phyloP scores from a whole-genome alignment of 257 asterid genomes.

The Verbascum thapsus region DNA sequence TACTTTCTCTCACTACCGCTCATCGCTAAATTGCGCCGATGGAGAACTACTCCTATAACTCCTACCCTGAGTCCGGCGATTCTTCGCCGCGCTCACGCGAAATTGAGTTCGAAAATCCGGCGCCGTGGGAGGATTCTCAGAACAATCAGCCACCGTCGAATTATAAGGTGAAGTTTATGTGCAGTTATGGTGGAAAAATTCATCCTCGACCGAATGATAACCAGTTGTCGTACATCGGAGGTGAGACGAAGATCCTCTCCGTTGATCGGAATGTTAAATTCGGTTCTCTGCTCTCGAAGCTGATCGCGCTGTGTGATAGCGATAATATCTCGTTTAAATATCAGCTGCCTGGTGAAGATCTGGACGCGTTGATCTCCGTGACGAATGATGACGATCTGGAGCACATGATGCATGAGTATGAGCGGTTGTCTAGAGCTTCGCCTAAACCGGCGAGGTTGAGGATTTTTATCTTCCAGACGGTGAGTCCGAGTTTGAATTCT shows the following conservation, averaged over 20 bases:
- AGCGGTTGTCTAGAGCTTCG: slow-evolving; percentile 65
- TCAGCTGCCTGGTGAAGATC: slow-evolving; percentile 95
- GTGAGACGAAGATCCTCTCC: slow-evolving; percentile 87
- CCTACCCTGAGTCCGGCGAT: slow-evolving; percentile 88
- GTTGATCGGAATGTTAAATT: slow-evolving; percentile 76
- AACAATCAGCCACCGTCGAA: slow-evolving; percentile 47
- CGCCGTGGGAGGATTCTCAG: slow-evolving; percentile 82
- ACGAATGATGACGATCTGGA: slow-evolving; percentile 93
- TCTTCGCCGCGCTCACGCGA: slow-evolving; percentile 95
- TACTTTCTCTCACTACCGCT: slow-evolving; percentile 8
- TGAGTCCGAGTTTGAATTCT: slow-evolving; percentile 43
- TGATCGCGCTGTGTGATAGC: slow-evolving; percentile 56
- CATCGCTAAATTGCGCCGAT: slow-evolving; percentile 40
- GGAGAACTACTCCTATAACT: slow-evolving; percentile 77
- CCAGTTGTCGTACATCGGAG: slow-evolving; percentile 80
- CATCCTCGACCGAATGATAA: slow-evolving; percentile 92
- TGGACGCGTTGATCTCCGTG: slow-evolving; percentile 92
- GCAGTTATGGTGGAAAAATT: slow-evolving; percentile 95
- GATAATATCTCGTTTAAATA: slow-evolving; percentile 76
- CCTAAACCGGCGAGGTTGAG: slow-evolving; percentile 82
- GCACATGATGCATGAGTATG: slow-evolving; percentile 94
- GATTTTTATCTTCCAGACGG: slow-evolving; percentile 62
- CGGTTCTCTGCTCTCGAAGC: slow-evolving; percentile 51
- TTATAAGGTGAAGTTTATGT: slow-evolving; percentile 80
- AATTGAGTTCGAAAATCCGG: slow-evolving; percentile 75